These are phyloP conservation scores for Athelia sp. DNA, from an alignment of 1,284 basidiomycete species.

Conservation along the genomic window DNA sequence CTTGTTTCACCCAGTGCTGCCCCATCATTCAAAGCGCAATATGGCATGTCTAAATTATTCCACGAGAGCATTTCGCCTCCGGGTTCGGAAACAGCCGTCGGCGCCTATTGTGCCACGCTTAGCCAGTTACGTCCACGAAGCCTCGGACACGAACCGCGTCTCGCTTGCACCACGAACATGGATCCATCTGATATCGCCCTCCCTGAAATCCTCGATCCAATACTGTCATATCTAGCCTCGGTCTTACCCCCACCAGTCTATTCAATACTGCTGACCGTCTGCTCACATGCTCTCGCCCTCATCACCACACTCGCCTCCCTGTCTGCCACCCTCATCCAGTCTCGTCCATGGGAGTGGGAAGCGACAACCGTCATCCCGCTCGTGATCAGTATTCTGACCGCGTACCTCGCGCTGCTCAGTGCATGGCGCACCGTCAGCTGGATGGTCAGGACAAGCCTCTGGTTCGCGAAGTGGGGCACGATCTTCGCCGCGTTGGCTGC, in stretches of 20 bases:
- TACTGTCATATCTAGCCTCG: slow-evolving; percentile 50
- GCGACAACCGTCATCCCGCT: slow-evolving; percentile 65
- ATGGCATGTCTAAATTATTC: no score
- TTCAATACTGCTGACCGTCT: slow-evolving; percentile 41
- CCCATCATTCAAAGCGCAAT: no score
- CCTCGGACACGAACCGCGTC: no score
- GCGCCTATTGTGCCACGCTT: no score
- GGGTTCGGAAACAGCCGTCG: no score
- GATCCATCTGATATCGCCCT: slow-evolving; percentile 22
- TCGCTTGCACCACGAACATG: no score
- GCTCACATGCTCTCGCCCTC: slow-evolving; percentile 50
- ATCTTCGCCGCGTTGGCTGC: slow-evolving; percentile 49
- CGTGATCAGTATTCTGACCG: slow-evolving; percentile 62
- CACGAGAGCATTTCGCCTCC: no score
- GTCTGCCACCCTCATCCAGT: slow-evolving; percentile 38
- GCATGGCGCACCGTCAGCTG: slow-evolving; percentile 72
- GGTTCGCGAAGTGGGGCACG: slow-evolving; percentile 71
- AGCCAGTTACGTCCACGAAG: no score
- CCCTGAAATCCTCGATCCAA: slow-evolving; percentile 40
- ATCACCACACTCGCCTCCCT: slow-evolving; percentile 44
- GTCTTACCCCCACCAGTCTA: slow-evolving; percentile 53
- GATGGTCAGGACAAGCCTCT: slow-evolving; percentile 61
- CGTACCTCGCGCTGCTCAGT: slow-evolving; percentile 68
- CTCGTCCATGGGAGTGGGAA: slow-evolving; percentile 57
- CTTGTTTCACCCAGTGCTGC: no score